A percentile compares a stretch with the other conserved stretches of the same genome.
Conservation (phyloP, 495 filamentous ascomycete genomes). For the Parmelia sp. region DNA sequence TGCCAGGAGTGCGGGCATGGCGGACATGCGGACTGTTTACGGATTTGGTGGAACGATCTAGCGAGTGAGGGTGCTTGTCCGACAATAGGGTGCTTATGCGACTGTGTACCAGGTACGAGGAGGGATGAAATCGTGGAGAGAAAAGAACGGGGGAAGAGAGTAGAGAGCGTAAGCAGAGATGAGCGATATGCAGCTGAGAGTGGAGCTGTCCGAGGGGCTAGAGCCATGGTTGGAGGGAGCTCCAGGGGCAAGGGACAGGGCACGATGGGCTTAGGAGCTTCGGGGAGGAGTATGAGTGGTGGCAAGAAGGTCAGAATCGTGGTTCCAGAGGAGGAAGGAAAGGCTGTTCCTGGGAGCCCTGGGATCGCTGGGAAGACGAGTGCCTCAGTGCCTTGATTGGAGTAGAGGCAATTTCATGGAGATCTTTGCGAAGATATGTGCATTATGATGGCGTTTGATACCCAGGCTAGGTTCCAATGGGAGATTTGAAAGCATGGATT, state of each 20-base stretch:
- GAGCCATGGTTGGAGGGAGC: slow-evolving; percentile 16
- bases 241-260: background rate
- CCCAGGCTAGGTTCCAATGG: background rate
- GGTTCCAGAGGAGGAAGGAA: slow-evolving; percentile 19
- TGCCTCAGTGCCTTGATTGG: slow-evolving; percentile 12
- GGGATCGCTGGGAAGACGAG: slow-evolving; percentile 11
- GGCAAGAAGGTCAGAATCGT: slow-evolving; percentile 27
- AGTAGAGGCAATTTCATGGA: background rate
- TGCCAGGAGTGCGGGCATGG: slow-evolving; percentile 72
- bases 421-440: background rate
- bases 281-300: slow-evolving; percentile 22
- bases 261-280: slow-evolving; percentile 9
- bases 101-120: slow-evolving; percentile 60
- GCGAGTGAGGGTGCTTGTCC: slow-evolving; percentile 66
- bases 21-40: slow-evolving; percentile 63
- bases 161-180: slow-evolving; percentile 19
- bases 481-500: background rate
- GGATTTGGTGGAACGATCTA: slow-evolving; percentile 55
- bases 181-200: slow-evolving; percentile 18
- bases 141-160: slow-evolving; percentile 8
- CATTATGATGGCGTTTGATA: slow-evolving; percentile 16
- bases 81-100: slow-evolving; percentile 64
- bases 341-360: background rate
- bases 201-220: slow-evolving; percentile 24
- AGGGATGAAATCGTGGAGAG: slow-evolving; percentile 38